phyloP scores from a whole-genome alignment of 2,329 filamentous ascomycete species.

The Hypoxylon sp. region DNA sequence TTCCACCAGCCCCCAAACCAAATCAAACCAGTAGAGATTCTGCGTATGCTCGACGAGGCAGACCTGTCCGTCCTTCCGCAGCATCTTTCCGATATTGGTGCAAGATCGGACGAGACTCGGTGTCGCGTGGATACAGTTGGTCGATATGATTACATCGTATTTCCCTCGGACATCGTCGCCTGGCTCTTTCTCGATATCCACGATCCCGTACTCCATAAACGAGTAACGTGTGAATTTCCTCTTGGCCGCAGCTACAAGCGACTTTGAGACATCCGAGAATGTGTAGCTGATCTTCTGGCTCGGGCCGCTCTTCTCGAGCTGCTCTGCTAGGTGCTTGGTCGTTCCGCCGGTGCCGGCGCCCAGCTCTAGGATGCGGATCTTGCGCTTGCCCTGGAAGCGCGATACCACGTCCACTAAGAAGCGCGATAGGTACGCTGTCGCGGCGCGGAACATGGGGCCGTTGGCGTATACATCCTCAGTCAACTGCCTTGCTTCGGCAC shows the following conservation, averaged over 20 bases:
- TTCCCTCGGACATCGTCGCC: slow-evolving; percentile 27
- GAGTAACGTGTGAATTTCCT: slow-evolving; percentile 45
- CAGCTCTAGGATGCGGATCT: slow-evolving; percentile 60
- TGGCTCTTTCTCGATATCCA: slow-evolving; percentile 53
- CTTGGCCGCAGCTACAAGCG: slow-evolving; percentile 52
- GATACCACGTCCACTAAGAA: slow-evolving; percentile 37
- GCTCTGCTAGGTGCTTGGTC: slow-evolving; percentile 52
- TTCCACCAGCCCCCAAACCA: slow-evolving; percentile 55
- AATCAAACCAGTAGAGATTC: slow-evolving; percentile 51
- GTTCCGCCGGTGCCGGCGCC: slow-evolving; percentile 63
- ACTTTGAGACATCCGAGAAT: slow-evolving; percentile 60
- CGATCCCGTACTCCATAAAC: slow-evolving; percentile 48
- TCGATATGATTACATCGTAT: slow-evolving; percentile 55
- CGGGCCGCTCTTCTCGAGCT: slow-evolving; percentile 40
- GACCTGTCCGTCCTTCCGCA: slow-evolving; percentile 53
- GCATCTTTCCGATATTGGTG: slow-evolving; percentile 48
- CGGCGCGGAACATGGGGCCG: slow-evolving; percentile 49
- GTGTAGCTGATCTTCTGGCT: slow-evolving; percentile 57
- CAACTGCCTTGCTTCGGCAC: slow-evolving; percentile 39
- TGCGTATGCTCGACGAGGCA: slow-evolving; percentile 53
- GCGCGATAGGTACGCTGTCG: slow-evolving; percentile 42
- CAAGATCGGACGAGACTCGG: slow-evolving; percentile 43
- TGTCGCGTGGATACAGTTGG: slow-evolving; percentile 59
- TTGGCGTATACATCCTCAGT: slow-evolving; percentile 57
- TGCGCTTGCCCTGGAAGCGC: slow-evolving; percentile 13